Conservation (phyloP, 805 yeast genomes). For the Ogataea minuta region DNA sequence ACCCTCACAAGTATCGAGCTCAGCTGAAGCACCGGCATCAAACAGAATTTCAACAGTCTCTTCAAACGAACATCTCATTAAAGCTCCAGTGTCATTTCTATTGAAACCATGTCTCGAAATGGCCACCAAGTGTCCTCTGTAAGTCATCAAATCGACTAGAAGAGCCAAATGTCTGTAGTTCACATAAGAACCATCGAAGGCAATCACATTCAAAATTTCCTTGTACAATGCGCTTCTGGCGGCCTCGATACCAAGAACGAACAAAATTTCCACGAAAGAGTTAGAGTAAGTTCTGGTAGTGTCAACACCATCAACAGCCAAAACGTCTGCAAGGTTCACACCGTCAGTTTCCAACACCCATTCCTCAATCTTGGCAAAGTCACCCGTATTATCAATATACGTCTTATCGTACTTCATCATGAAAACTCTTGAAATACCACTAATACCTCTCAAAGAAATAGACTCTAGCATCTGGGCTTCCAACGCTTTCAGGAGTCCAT, state of each 20-base stretch:
- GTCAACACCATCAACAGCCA: conserved; percentile 94
- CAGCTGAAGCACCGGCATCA: conserved; percentile 98
- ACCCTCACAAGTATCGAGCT: conserved; percentile 96
- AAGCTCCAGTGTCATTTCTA: conserved; percentile 97
- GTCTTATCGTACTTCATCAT: conserved; percentile 83
- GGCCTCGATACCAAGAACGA: conserved; percentile 97
- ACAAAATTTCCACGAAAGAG: conserved; percentile 92
- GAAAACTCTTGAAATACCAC: conserved; percentile 85
- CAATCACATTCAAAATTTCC: conserved; percentile 95
- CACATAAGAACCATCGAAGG: conserved; percentile 99
- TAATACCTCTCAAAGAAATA: conserved; percentile 92
- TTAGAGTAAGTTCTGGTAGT: conserved; percentile 88
- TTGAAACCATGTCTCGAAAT: conserved; percentile 99
- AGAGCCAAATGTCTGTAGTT: conserved; percentile 98
- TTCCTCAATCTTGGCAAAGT: conserved; percentile 83
- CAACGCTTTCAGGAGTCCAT: conserved; percentile 89
- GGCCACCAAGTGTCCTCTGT: conserved; percentile 97
- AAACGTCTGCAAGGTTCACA: conserved; percentile 90
- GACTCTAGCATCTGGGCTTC: conserved; percentile 96
- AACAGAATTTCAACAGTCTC: conserved; percentile 97
- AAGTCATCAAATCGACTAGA: conserved; percentile 97
- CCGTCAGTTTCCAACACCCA: conserved; percentile 99
- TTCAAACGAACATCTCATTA: conserved; percentile 99
- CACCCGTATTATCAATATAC: conserved; percentile 78
- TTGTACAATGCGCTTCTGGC: conserved; percentile 91